Evolutionary conservation across 2,329 filamentous ascomycete genomes (phyloP).

Genomic region (Penicillium sp.): DNA sequence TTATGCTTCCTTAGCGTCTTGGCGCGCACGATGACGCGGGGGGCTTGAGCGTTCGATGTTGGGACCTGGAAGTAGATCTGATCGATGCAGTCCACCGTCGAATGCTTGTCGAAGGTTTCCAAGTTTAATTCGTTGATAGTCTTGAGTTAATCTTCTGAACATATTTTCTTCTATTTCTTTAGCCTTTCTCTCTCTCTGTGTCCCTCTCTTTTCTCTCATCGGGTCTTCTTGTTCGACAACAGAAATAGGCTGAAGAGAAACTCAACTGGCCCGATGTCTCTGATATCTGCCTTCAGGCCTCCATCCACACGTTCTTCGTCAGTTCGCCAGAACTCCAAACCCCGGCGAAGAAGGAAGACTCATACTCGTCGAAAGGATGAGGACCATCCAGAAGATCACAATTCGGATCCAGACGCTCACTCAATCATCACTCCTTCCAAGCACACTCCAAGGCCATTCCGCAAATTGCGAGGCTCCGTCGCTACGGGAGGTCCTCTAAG

Average conservation of each 20-base stretch:
- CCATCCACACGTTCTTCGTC: conserved; percentile 26
- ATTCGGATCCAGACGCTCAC: conserved; percentile 25
- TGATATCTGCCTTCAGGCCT: conserved; percentile 32
- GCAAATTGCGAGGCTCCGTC: conserved; percentile 27
- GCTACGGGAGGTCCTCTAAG: conserved; percentile 40
- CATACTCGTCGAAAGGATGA: conserved; percentile 5
- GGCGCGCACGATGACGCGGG: not conserved
- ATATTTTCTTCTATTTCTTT: not conserved
- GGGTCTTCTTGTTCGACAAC: no score
- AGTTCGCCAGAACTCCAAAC: conserved; percentile 19
- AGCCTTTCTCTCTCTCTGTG: no score
- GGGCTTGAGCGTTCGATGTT: not conserved
- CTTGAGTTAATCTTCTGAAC: no score
- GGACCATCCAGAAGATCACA: conserved; percentile 12
- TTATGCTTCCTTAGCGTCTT: not conserved
- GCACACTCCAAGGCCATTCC: conserved; percentile 30
- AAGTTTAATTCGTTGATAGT: not conserved
- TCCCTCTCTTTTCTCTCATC: no score
- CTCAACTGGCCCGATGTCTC: conserved; percentile 17
- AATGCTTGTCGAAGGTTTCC: not conserved
- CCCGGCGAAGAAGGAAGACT: conserved; percentile 15
- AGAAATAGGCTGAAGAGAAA: no score
- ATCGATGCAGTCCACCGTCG: not conserved
- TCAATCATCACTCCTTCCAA: conserved; percentile 35
- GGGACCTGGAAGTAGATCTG: not conserved